These are phyloP conservation scores for Candida stauntonica DNA, from an alignment of 805 yeast species.

Conservation along the genomic window DNA sequence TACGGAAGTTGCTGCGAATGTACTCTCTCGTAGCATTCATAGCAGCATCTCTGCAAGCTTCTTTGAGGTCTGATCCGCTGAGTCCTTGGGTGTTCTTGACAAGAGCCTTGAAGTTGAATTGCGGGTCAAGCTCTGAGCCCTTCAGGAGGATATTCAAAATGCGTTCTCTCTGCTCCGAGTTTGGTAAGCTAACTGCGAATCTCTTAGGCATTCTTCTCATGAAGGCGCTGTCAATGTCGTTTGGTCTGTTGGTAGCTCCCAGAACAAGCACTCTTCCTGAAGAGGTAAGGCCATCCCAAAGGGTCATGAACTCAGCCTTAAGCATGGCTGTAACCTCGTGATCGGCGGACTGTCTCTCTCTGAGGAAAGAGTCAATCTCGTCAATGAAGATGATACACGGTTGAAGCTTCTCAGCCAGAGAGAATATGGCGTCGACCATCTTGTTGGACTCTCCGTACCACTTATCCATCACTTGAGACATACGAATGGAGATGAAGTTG, in stretches of 20 bases:
- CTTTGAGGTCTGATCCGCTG: constrained; percentile 91
- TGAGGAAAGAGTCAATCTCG: constrained; percentile 90
- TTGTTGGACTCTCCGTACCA: constrained; percentile 98
- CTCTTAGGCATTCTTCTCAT: constrained; percentile 90
- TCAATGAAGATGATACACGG: constrained; percentile 96
- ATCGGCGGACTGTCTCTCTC: constrained; percentile 79
- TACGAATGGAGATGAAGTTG: constrained; percentile 81
- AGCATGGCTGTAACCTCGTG: constrained; percentile 94
- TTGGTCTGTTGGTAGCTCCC: constrained; percentile 93
- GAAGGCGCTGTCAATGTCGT: constrained; percentile 89
- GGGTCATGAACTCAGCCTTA: constrained; percentile 95
- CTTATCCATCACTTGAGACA: constrained; percentile 94
- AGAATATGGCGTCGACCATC: constrained; percentile 87
- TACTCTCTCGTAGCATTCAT: constrained; percentile 84
- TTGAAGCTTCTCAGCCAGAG: constrained; percentile 81
- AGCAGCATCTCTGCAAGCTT: constrained; percentile 90
- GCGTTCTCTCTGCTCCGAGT: constrained; percentile 56
- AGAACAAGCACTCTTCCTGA: constrained; percentile 80
- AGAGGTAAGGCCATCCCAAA: constrained; percentile 89
- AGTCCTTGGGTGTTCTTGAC: constrained; percentile 65
- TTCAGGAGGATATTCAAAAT: constrained; percentile 67
- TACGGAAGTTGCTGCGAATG: constrained; percentile 48
- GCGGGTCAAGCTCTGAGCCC: constrained; percentile 54
- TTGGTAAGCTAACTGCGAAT: constrained; percentile 75
- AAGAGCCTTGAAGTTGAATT: constrained; percentile 56